Base-by-base conservation (phyloP, 345 rosid species). In the Chamaenerion angustifolium region DNA sequence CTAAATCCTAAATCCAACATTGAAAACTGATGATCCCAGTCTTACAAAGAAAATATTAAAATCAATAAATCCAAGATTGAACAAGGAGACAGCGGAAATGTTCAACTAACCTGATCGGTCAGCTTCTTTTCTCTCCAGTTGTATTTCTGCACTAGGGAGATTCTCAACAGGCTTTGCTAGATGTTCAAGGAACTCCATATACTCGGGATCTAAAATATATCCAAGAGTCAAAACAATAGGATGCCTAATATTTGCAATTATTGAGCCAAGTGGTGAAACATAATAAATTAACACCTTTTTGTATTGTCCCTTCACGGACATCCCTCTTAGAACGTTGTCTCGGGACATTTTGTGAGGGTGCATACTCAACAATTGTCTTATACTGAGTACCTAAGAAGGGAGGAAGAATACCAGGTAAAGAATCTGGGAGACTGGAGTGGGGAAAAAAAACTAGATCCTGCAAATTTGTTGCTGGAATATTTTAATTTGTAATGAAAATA, bases 81-180 rank as follows among this genome's bases (percentile, higher is more conserved):
- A 31, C 37, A 31, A 31, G 8, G 37, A 1, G 37, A 31, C 37
- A 8, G 8, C 10, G 6, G 37, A 48, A 49, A 46, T 8, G 23
- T 48, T 9, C 11, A 8, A 73, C 87, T 68, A 47, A 83, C 93
- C 82, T 54, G 78, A 71, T 73, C 78, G 56, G 57, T 76, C 93
- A 15, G 84, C 77, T 66, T 83, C 87, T 61, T 64, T 71, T 68
- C 82, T 71, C 63, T 80, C 93, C 61, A 77, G 48, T 52, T 83
- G 93, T 63, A 80, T 64, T 70, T 83, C 87, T 16, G 81, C 87
- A 64, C 93, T 83, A 18, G 93, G 87, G 68, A 83, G 87, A 65
- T 77, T 75, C 74, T 83, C 82, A 7, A 74, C 82, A 15, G 93
- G 87, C 76, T 62, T 83, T 3, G 76, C 64, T 64, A 83, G 70